Base-by-base conservation (phyloP, 768 basidiomycete species). In the Coprinellus aureogranulatus region DNA sequence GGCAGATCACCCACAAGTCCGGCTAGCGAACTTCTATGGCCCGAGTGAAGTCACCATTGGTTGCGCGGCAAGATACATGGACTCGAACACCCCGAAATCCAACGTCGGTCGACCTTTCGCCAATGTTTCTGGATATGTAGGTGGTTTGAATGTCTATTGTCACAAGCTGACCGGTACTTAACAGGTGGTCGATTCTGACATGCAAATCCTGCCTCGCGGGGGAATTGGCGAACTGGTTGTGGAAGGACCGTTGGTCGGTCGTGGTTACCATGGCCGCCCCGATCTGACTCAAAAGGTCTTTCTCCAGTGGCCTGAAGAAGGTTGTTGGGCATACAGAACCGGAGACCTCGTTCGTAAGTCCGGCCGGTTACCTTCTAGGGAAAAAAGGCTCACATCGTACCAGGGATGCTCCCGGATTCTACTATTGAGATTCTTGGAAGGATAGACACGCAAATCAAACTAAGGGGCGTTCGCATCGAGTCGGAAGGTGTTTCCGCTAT, bases 31-130 rank as follows among this genome's bases (percentile, higher is more conserved):
- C 59, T 81, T 81, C 58, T 81, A 82, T 60, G 80, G 81, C 1
- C 81, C 81, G 18, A 82, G 75, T 52, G 81, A 82, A 64, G 80
- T 73, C 22, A 81, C 81, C 8, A 82, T 82, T 59, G 81, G 81
- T 10, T 82, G 81, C 61, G 77, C 76, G 53, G 75, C 76, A 2
- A 69, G 80, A 39, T 70, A 69, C 41, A 76, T 82, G 76, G 69
- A 75, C 51, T 59, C 65, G 34, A 67, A 61, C 22, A 77, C 71
- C 18, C 75, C 74, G 12, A 72, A 73, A 53, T 72, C 74, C 12
- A 79, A 81, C 53, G 74, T 82, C 39, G 80, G 80, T 22, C 68
- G 64, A 40, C 68, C 77, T 9, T 79, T 81, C 40, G 65, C 69
- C 2, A 71, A 72, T 51, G 71, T 72, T 39, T 70, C 72, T 31